These are phyloP conservation scores for Penicillium odoratum DNA, from an alignment of 495 filamentous ascomycete species.

Conservation along the genomic window DNA sequence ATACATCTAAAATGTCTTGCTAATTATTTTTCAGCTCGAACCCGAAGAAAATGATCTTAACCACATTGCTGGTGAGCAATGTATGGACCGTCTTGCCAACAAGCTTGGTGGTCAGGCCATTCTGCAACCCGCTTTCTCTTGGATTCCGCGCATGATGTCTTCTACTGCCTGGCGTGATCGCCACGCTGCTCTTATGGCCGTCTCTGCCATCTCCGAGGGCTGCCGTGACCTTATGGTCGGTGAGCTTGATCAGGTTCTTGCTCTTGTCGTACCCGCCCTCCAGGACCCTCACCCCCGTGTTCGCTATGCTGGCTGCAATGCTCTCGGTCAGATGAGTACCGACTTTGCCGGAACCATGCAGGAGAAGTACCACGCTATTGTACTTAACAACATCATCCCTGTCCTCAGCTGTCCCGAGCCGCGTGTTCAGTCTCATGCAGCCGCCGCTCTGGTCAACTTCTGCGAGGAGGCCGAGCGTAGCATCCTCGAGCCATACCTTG, in stretches of 20 bases:
- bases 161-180: conserved; percentile 93
- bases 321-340: conserved; percentile 99
- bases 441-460: conserved; percentile 97
- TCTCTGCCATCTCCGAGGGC: conserved; percentile 97
- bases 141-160: conserved; percentile 97
- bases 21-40: conserved; percentile 62
- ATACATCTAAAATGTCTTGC: conserved; percentile 5
- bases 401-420: conserved; percentile 88
- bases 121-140: conserved; percentile 89
- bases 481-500: conserved; percentile 91
- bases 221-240: conserved; percentile 95
- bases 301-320: conserved; percentile 97
- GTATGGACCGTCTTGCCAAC: conserved; percentile 97
- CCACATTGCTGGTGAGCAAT: conserved; percentile 97
- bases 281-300: conserved; percentile 90
- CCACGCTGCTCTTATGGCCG: conserved; percentile 97
- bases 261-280: conserved; percentile 90
- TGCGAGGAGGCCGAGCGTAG: conserved; percentile 97
- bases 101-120: conserved; percentile 88
- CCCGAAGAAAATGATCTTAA: conserved; percentile 95
- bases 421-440: conserved; percentile 94
- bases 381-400: conserved; percentile 87
- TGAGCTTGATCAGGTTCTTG: conserved; percentile 89
- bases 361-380: conserved; percentile 83
- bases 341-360: conserved; percentile 99